phyloP scores from a whole-genome alignment of 139 green algal genomes.

The Chlorella sorokiniana region DNA sequence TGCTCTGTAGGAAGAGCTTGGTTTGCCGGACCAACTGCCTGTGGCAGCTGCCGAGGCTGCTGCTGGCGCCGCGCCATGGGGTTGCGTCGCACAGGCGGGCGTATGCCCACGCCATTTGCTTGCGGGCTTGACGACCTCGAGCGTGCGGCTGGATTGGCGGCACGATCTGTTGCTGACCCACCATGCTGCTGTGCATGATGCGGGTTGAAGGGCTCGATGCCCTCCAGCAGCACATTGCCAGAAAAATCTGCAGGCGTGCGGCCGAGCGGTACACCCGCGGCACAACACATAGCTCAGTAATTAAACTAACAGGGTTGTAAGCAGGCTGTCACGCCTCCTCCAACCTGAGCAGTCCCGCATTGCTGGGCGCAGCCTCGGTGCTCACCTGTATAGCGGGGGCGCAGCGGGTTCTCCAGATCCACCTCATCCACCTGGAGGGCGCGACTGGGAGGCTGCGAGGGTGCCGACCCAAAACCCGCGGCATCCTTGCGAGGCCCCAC shows the following conservation, averaged over 20 bases:
- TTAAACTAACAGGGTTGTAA: background rate
- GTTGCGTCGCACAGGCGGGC: slow-evolving; percentile 12
- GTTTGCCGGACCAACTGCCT: background rate
- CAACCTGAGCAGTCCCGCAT: no score
- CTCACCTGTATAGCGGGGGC: slow-evolving; percentile 24
- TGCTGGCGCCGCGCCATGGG: slow-evolving; percentile 16
- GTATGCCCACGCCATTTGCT: background rate
- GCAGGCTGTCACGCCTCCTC: no score
- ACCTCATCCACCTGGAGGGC: slow-evolving; percentile 15
- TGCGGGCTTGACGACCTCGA: background rate
- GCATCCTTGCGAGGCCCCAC: background rate
- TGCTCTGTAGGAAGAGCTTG: background rate
- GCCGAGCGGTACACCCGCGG: background rate
- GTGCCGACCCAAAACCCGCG: background rate
- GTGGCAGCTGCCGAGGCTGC: background rate
- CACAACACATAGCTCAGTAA: background rate
- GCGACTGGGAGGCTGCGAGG: background rate
- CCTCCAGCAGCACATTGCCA: slow-evolving; percentile 15
- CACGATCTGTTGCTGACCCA: background rate
- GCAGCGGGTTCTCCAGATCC: slow-evolving; percentile 21
- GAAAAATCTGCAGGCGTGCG: background rate
- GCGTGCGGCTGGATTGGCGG: background rate
- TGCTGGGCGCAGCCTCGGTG: no score
- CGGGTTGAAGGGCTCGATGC: slow-evolving; percentile 3
- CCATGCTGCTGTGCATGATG: background rate